phyloP scores from a whole-genome alignment of 345 rosid species.

The Limnanthes douglasii region DNA sequence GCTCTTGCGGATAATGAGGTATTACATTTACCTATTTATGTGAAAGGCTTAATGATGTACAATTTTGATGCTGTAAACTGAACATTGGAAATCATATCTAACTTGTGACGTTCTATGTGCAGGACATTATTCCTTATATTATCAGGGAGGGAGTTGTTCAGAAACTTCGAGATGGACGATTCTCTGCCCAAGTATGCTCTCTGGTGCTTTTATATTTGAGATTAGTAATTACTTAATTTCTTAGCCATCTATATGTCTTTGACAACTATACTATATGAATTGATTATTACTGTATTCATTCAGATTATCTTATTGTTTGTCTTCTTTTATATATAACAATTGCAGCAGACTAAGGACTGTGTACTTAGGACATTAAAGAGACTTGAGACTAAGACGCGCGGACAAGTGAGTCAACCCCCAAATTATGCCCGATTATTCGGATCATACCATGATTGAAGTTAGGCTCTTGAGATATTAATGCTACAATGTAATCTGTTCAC shows the following conservation, averaged over 20 bases:
- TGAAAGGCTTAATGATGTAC: neutral
- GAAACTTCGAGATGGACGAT: constrained; percentile 55
- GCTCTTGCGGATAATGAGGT: constrained; percentile 81
- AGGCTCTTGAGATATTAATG: neutral
- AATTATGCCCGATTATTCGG: neutral
- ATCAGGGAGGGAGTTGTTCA: constrained; percentile 39
- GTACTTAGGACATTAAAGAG: constrained; percentile 53
- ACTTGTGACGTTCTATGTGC: neutral
- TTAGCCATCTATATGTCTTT: constrained; percentile 1
- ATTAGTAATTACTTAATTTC: neutral
- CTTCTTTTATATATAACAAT: neutral
- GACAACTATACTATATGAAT: neutral
- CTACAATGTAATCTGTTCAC: neutral
- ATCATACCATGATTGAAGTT: constrained; percentile 1
- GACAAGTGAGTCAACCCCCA: constrained; percentile 28
- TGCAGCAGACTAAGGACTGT: constrained; percentile 64
- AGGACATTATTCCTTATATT: constrained; percentile 63
- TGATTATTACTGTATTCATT: no score
- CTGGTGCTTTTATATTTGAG: neutral
- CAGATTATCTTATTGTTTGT: no score
- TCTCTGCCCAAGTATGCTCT: constrained; percentile 32
- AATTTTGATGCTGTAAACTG: no score
- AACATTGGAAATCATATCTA: no score
- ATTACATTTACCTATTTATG: neutral
- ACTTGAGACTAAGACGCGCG: constrained; percentile 50